Evolutionary conservation across 768 basidiomycete species (phyloP), one percentile per base, ranked within the genome.

Genomic region (Harrya chromipes): DNA sequence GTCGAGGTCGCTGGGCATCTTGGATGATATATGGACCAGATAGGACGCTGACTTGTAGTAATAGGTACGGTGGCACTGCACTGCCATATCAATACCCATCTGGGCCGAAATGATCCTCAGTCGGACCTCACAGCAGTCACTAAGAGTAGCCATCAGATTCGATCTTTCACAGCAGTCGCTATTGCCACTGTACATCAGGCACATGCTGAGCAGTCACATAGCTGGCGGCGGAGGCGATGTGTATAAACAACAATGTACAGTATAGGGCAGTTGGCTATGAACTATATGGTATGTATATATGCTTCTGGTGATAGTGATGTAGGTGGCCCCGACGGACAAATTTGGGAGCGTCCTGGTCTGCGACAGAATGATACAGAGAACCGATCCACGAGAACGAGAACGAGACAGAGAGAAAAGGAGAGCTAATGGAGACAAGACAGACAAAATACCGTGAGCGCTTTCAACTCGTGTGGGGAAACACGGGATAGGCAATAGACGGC

Each of bases 1-100:
- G 67, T 81, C 80, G 49, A 81, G 70, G 60, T 81, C 80, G 54
- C 80, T 80, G 31, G 79, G 73, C 80, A 80, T 77, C 43, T 47
- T 55, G 35, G 41, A 33, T 41, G 62, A 52, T 66, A 44, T 37
- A 49, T 27, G 37, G 16, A 37, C 47, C 0, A 59, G 63, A 64
- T 64, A 66, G 50, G 56, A 46, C 63, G 63, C 64, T 66, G 63
- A 66, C 55, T 66, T 66, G 49, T 38, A 45, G 59, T 63, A 55
- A 64, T 58, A 58, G 62, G 62, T 36, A 64, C 55, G 42, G 62
- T 65, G 62, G 57, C 54, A 52, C 53, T 55, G 55, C 61, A 64
- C 64, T 54, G 62, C 62, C 50, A 55, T 52, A 52, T 26, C 37
- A 43, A 23, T 45, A 59, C 44, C 33, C 40, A 47, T 14, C 41